Evolutionary conservation across 139 green algal species (phyloP), one percentile per base, ranked within the genome.

Genomic region (Spirogloea muscicola): DNA sequence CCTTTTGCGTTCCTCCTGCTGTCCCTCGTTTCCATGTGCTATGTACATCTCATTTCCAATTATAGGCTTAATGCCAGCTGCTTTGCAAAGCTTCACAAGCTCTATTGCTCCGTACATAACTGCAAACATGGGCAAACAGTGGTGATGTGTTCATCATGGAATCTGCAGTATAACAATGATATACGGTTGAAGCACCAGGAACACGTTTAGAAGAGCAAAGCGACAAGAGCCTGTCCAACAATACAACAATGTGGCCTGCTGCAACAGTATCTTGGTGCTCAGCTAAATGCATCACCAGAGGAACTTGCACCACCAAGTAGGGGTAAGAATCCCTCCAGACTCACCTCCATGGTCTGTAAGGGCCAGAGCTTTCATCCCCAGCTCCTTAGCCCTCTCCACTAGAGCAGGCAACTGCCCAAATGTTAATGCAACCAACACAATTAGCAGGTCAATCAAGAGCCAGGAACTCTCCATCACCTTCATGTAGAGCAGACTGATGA

Each of bases 41-140:
- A 79, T 37, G 71, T 80, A 80, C 72, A 80, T 80, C 25, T 80
- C 65, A 25, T 77, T 80, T 49, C 72, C 72, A 13, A 80, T 78
- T 3, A 80, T 77, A 49, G 72, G 72, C 37, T 80, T 80, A 29
- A 80, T 68, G 40, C 61, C 61, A 18, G 31, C 41, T 29, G 34
- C 52, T 25, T 66, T 37, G 41, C 72, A 80, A 48, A 78, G 16
- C 29, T 38, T 41, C 41, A 80, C 58, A 21, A 80, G 41, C 65
- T 80, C 37, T 4, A 80, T n/a, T 0, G 41, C 27, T 5, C 72
- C 72, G 41, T 80, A 77, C 72, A 80, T 74, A 36, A 80, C 69
- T 76, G 68, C 1, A n/a, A n/a, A n/a, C n/a, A n/a, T n/a, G n/a
- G n/a, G n/a, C n/a, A n/a, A n/a, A n/a, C n/a, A n/a, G n/a, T n/a